These are phyloP conservation scores for Hortiboletus campestris DNA, from an alignment of 768 basidiomycete species.

Conservation along the genomic window DNA sequence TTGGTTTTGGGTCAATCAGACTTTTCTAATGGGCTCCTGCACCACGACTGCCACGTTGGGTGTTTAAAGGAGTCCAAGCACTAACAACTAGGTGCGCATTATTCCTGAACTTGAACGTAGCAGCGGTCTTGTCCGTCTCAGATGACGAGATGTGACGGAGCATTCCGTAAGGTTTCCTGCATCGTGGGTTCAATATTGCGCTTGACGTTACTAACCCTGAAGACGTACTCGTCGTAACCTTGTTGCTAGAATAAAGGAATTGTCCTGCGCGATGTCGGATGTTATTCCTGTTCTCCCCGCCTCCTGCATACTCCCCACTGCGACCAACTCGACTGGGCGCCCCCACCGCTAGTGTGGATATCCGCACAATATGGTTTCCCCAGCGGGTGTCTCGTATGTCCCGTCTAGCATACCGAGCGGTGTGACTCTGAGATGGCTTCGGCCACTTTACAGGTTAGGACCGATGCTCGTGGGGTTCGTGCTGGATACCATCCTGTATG, in stretches of 20 bases:
- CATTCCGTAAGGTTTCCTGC: constrained; percentile 14
- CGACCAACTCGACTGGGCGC: constrained; percentile 7
- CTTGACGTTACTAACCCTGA: constrained; percentile 20
- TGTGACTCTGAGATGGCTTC: background rate
- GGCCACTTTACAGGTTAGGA: constrained; percentile 26
- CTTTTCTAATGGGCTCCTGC: no score
- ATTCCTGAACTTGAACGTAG: background rate
- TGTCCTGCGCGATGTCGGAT: background rate
- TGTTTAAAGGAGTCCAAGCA: no score
- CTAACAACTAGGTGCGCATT: no score
- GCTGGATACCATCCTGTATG: constrained; percentile 36
- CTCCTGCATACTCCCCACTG: background rate
- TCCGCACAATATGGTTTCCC: constrained; percentile 16
- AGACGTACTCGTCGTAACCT: constrained; percentile 19
- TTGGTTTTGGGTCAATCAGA: background rate
- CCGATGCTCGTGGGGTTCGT: constrained; percentile 36
- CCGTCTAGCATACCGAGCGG: background rate
- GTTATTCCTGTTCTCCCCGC: background rate
- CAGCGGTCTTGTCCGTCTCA: no score
- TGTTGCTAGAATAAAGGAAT: constrained; percentile 12
- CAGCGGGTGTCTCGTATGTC: constrained; percentile 24
- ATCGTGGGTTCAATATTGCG: background rate
- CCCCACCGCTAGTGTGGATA: constrained; percentile 6
- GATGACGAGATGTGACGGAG: background rate
- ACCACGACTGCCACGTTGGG: no score